phyloP scores from a whole-genome alignment of 2,329 filamentous ascomycete species.

The Fusarium verrucosum region DNA sequence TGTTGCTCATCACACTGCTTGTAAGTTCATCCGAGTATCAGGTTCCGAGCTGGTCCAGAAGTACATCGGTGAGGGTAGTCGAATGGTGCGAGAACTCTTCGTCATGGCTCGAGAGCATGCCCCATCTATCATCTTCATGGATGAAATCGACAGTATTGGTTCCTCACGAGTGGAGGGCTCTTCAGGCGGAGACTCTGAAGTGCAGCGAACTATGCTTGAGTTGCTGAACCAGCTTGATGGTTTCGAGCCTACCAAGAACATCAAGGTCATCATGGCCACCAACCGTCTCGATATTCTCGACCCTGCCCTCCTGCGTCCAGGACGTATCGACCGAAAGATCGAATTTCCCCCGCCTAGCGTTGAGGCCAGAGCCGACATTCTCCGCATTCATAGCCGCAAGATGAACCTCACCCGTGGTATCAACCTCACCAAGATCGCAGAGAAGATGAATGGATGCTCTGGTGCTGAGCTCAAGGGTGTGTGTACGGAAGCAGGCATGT shows the following conservation, averaged over 20 bases:
- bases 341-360: constrained; percentile 97
- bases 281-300: constrained; percentile 98
- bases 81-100: constrained; percentile 99
- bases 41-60: constrained; percentile 98
- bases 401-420: constrained; percentile 99
- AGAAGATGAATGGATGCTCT: constrained; percentile 99
- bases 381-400: constrained; percentile 95
- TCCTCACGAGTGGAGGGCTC: constrained; percentile 96
- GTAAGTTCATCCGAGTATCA: constrained; percentile 98
- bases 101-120: constrained; percentile 99
- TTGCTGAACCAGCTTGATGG: constrained; percentile 97
- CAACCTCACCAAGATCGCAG: constrained; percentile 96
- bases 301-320: constrained; percentile 92
- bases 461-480: constrained; percentile 98
- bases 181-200: constrained; percentile 94
- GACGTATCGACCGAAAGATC: constrained; percentile 97
- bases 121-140: constrained; percentile 99
- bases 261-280: constrained; percentile 99
- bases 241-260: constrained; percentile 99
- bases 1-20: constrained; percentile 97
- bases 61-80: constrained; percentile 97
- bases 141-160: constrained; percentile 99
- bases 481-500: constrained; percentile 99
- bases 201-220: constrained; percentile 98
- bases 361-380: constrained; percentile 95